These are phyloP conservation scores for Candida ficus DNA, from an alignment of 805 yeast species.

Conservation along the genomic window DNA sequence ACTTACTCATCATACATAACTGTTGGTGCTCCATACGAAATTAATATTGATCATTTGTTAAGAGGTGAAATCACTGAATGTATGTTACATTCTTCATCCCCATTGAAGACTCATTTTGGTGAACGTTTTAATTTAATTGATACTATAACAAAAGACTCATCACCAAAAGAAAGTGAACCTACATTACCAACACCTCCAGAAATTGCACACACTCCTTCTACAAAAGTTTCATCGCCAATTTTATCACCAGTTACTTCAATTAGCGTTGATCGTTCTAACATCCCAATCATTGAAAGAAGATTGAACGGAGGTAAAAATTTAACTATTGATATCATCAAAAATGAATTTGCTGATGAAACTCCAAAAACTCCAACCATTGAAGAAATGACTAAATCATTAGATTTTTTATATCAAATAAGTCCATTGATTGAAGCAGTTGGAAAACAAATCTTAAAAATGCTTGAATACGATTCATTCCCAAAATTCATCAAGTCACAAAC, in stretches of 20 bases:
- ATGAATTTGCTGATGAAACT: background rate
- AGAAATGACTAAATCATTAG: constrained; percentile 30
- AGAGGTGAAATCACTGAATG: constrained; percentile 38
- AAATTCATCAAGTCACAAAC: constrained; percentile 50
- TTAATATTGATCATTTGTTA: constrained; percentile 59
- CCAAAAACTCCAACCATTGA: constrained; percentile 29
- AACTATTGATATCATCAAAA: constrained; percentile 14
- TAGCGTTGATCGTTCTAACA: background rate
- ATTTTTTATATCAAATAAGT: constrained; percentile 31
- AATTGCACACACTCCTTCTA: background rate
- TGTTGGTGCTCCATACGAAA: constrained; percentile 59
- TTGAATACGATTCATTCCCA: constrained; percentile 71
- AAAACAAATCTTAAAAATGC: constrained; percentile 46
- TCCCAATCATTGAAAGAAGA: constrained; percentile 4
- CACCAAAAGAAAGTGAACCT: background rate
- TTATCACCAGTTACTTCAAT: background rate
- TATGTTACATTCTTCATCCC: constrained; percentile 35
- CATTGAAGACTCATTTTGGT: constrained; percentile 19
- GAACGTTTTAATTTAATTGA: background rate
- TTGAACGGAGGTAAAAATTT: constrained; percentile 18
- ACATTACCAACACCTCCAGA: constrained; percentile 1
- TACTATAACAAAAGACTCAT: constrained; percentile 1
- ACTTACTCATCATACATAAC: constrained; percentile 64
- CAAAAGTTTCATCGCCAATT: background rate
- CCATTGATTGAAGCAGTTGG: constrained; percentile 46